These are phyloP conservation scores for Tetrapisispora pingtungensis DNA, from an alignment of 805 yeast species.

Conservation along the genomic window DNA sequence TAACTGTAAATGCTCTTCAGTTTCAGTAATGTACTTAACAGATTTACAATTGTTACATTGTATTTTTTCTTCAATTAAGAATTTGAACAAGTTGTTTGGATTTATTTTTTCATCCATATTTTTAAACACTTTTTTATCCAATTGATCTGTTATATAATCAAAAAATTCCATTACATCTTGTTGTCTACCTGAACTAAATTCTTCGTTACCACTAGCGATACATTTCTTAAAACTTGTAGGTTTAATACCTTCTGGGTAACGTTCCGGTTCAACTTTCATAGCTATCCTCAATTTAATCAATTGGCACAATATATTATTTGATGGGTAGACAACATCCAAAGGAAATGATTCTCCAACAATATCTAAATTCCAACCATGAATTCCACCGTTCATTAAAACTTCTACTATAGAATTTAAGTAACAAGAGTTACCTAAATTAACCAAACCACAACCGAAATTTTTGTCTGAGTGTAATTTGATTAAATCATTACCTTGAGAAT, in stretches of 20 bases:
- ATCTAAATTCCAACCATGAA: constrained; percentile 30
- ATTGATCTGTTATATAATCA: constrained; percentile 50
- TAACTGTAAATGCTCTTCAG: constrained; percentile 45
- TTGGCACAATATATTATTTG: constrained; percentile 62
- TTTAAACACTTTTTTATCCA: constrained; percentile 40
- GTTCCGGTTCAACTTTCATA: constrained; percentile 34
- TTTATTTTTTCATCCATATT: constrained; percentile 15
- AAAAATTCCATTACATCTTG: constrained; percentile 94
- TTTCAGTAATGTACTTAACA: constrained; percentile 47
- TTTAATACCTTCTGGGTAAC: constrained; percentile 65
- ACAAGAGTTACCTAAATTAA: constrained; percentile 89
- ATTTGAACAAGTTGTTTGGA: constrained; percentile 54
- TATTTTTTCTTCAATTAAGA: constrained; percentile 53
- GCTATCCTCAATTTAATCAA: constrained; percentile 75
- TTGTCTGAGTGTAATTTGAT: constrained; percentile 35
- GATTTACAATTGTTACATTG: constrained; percentile 44
- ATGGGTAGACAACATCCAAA: constrained; percentile 39
- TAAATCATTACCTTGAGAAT: constrained; percentile 55
- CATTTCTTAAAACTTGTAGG: constrained; percentile 69
- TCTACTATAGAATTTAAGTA: constrained; percentile 79
- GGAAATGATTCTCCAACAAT: constrained; percentile 33
- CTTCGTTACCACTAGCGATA: constrained; percentile 69
- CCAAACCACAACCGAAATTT: constrained; percentile 66
- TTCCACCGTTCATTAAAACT: constrained; percentile 40
- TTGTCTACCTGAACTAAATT: constrained; percentile 78